Base-by-base conservation (phyloP, 192 early-diverging fungal genomes). In the Backusella psychrophila region DNA sequence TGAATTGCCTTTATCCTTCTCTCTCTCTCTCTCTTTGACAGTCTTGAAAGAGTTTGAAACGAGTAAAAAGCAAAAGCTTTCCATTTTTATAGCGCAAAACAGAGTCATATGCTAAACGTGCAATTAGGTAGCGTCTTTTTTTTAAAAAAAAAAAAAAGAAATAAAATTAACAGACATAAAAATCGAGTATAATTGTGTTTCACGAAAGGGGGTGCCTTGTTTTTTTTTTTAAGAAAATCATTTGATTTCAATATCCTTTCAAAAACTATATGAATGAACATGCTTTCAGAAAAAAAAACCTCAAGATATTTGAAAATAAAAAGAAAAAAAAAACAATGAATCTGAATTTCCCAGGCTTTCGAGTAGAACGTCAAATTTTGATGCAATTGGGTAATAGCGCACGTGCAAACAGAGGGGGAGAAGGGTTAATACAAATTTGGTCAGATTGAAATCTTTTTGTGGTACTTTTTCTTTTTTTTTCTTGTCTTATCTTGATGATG, bases 281-380 rank as follows among this genome's bases (percentile, higher is more conserved):
- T 31, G 8, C 38, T 38, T 38, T 38, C 38, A 38, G 38, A 31
- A 33, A 33, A 33, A 33, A 33, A 39, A 12, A 2, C 11, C 38
- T 39, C 38, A 12, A 39, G 38, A 39, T 9, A 39, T 39, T 53
- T 44, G 23, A 26, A 26, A 29, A 3, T 23, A 26, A 33, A 33
- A 33, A 2, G 31, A 33, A 33, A 2, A 21, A 53, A 21, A 53
- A 33, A 33, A 63, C 56, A 63, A 63, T 29, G 56, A 63, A 63
- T 63, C 56, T 63, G 56, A 63, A 63, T 7, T 63, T 63, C 56
- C 56, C 56, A 63, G 56, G 56, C 56, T 63, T 26, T 63, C 29
- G 17, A 63, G 12, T 23, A 29, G 56, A 63, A 63, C 56, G 56
- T 63, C 56, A 63, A 63, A 63, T 11, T 29, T 63, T 29, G 26